These are phyloP conservation scores for Globisporangium canariense DNA, from an alignment of 352 stramenopile species.

Conservation along the genomic window DNA sequence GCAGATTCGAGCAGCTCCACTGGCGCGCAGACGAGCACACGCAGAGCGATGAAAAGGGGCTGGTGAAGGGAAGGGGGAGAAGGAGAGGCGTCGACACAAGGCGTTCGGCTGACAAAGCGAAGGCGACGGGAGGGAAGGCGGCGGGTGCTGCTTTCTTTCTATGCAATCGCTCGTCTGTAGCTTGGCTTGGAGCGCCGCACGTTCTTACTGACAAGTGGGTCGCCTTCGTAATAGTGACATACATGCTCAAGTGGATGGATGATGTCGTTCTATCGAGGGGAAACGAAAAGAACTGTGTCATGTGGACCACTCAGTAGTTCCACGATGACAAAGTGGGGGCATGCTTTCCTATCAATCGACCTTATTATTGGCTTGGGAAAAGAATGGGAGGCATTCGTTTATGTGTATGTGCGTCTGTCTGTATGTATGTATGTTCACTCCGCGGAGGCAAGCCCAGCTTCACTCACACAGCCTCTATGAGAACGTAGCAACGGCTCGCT, in stretches of 20 bases:
- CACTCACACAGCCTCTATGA: background rate
- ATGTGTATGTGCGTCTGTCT: slow-evolving; percentile 5
- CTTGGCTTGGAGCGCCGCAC: background rate
- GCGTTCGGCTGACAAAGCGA: background rate
- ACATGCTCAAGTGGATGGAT: background rate
- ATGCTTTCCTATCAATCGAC: background rate
- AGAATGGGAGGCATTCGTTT: background rate
- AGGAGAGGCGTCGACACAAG: background rate
- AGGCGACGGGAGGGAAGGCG: background rate
- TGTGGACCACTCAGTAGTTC: slow-evolving; percentile 9
- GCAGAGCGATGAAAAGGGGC: background rate
- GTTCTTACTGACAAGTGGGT: background rate
- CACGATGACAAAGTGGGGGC: background rate
- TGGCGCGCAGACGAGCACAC: background rate
- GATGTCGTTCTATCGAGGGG: background rate
- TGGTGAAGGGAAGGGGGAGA: background rate
- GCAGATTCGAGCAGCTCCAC: slow-evolving; percentile 2
- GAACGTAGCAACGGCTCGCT: background rate
- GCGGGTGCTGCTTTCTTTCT: slow-evolving; percentile 12
- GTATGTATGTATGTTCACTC: background rate
- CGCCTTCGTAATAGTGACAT: background rate
- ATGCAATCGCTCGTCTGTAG: slow-evolving; percentile 4
- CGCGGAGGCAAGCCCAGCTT: background rate
- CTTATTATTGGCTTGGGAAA: slow-evolving; percentile 4
- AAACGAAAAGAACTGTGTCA: background rate